A percentile compares a stretch with the other conserved stretches of the same genome.
Evolutionary conservation across 768 basidiomycete species (phyloP).

Genomic region (Coprinellus aureogranulatus): DNA sequence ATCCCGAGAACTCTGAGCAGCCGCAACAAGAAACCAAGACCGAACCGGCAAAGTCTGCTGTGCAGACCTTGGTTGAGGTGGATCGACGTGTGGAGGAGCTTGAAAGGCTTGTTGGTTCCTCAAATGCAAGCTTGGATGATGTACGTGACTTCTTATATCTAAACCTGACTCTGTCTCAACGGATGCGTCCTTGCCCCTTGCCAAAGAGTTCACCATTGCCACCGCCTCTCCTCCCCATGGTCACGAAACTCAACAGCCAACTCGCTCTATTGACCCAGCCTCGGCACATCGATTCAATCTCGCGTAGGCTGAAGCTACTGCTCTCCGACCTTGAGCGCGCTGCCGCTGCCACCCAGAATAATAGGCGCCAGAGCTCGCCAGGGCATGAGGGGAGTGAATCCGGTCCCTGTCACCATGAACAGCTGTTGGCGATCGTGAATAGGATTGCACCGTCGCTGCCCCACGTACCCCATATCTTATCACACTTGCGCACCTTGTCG

Average conservation of each 20-base stretch:
- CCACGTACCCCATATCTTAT: slow-evolving; percentile 86
- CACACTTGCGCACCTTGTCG: slow-evolving; percentile 82
- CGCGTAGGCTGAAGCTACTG: slow-evolving; percentile 87
- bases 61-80: slow-evolving; percentile 63
- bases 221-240: slow-evolving; percentile 75
- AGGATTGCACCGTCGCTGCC: slow-evolving; percentile 72
- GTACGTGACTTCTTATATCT: too few species aligned
- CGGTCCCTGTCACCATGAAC: slow-evolving; percentile 44
- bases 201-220: slow-evolving; percentile 77
- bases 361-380: slow-evolving; percentile 45
- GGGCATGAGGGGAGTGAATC: slow-evolving; percentile 19
- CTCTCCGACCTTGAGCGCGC: slow-evolving; percentile 90
- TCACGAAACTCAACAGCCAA: slow-evolving; percentile 81
- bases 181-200: too few species aligned
- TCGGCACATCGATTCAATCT: slow-evolving; percentile 92
- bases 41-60: slow-evolving; percentile 32
- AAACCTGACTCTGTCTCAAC: too few species aligned
- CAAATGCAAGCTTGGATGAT: slow-evolving; percentile 78
- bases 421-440: slow-evolving; percentile 64
- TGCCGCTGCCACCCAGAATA: slow-evolving; percentile 54
- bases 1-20: background rate
- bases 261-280: slow-evolving; percentile 90
- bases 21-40: slow-evolving; percentile 11
- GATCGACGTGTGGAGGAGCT: slow-evolving; percentile 83
- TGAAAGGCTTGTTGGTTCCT: slow-evolving; percentile 80